Conservation (phyloP, 768 basidiomycete genomes). For the Pulveroboletus sp. region DNA sequence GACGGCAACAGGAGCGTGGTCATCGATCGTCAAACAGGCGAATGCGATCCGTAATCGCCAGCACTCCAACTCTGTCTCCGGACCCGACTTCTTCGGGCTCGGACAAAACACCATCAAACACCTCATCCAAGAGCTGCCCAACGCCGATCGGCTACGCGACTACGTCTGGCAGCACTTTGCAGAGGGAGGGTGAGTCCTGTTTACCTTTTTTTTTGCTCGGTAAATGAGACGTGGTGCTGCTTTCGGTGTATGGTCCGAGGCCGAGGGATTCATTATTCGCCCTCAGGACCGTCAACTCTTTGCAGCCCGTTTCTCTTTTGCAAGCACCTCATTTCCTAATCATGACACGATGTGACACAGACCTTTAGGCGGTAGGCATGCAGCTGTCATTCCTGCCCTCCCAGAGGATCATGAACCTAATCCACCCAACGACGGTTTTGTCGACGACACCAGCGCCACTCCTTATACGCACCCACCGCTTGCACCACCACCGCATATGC, state of each 20-base stretch:
- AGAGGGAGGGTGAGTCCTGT: constrained; percentile 71
- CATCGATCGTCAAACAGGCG: constrained; percentile 75
- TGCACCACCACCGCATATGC: constrained; percentile 13
- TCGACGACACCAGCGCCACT: constrained; percentile 18
- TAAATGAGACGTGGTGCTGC: constrained; percentile 8
- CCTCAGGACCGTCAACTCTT: constrained; percentile 13
- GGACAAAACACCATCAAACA: constrained; percentile 88
- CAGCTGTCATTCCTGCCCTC: constrained; percentile 74
- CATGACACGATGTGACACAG: constrained; percentile 40
- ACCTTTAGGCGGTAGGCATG: constrained; percentile 75
- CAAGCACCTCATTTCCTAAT: constrained; percentile 25
- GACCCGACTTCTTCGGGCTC: constrained; percentile 84
- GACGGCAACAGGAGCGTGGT: constrained; percentile 88
- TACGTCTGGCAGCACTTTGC: constrained; percentile 86
- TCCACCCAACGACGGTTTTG: constrained; percentile 15
- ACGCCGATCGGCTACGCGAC: constrained; percentile 64
- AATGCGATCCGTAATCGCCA: constrained; percentile 76
- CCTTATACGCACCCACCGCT: constrained; percentile 20
- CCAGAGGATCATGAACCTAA: constrained; percentile 49
- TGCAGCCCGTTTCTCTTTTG: constrained; percentile 17
- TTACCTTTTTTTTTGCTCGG: constrained; percentile 10
- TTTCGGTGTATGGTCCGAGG: constrained; percentile 8
- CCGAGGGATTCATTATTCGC: constrained; percentile 1
- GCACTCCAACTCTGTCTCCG: constrained; percentile 83
- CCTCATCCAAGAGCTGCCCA: constrained; percentile 79